These are phyloP conservation scores for Rhododendron simsii DNA, from an alignment of 148 eudicot species.

Conservation along the genomic window DNA sequence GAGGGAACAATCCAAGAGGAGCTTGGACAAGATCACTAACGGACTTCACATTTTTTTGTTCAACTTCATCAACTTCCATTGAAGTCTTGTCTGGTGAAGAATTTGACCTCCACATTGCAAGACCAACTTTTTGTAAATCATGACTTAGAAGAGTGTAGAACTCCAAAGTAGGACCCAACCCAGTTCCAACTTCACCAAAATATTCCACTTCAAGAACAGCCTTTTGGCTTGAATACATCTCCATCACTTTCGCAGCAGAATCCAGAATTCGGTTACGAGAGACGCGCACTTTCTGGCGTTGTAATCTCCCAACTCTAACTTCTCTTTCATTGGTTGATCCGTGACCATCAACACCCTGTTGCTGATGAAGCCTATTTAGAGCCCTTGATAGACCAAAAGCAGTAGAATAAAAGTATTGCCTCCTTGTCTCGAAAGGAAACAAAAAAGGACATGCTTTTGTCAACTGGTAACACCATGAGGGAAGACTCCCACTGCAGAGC, in stretches of 20 bases:
- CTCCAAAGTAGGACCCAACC: conserved; percentile 95
- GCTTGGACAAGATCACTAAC: conserved; percentile 54
- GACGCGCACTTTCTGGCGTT: conserved; percentile 96
- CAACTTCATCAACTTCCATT: conserved; percentile 47
- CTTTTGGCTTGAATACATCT: conserved; percentile 99
- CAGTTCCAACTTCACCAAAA: conserved; percentile 99
- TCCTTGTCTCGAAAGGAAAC: conserved; percentile 94
- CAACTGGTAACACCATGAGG: conserved; percentile 96
- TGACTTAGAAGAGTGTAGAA: conserved; percentile 93
- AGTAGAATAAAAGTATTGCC: conserved; percentile 95
- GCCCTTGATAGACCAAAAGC: conserved; percentile 97
- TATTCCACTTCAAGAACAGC: conserved; percentile 99
- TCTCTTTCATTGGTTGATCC: conserved; percentile 77
- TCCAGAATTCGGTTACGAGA: conserved; percentile 91
- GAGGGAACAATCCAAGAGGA: conserved; percentile 93
- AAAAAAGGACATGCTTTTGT: conserved; percentile 93
- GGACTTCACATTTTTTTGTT: conserved; percentile 29
- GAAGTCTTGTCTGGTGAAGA: conserved; percentile 31
- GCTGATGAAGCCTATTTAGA: conserved; percentile 87
- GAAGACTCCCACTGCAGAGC: conserved; percentile 94
- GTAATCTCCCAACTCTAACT: conserved; percentile 84
- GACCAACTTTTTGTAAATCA: conserved; percentile 75
- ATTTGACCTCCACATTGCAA: conserved; percentile 87
- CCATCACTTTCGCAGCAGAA: conserved; percentile 99
- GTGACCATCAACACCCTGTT: conserved; percentile 91